Percentiles rank a stretch among this genome's conserved stretches.
phyloP scores from a whole-genome alignment of 2,329 filamentous ascomycete species.

The Monilinia fructicola region DNA sequence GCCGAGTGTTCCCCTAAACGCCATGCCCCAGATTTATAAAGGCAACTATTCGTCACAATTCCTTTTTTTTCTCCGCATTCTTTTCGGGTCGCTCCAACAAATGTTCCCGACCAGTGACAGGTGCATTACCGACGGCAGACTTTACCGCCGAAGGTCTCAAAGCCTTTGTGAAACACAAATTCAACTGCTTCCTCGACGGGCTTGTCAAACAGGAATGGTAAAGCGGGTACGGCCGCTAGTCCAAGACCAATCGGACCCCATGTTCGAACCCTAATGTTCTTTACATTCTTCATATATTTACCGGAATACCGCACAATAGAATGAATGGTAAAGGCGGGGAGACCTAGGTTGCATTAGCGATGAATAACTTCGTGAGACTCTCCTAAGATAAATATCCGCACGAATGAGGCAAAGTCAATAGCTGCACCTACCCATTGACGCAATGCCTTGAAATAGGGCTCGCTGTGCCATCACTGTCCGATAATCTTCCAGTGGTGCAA shows the following conservation, averaged over 20 bases:
- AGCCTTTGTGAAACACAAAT: conserved; percentile 82
- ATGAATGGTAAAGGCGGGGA: conserved; percentile 38
- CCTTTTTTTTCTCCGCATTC: conserved; percentile 31
- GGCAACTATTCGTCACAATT: conserved; percentile 26
- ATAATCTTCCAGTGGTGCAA: conserved; percentile 83
- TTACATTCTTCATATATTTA: conserved; percentile 75
- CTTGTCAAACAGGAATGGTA: conserved; percentile 84
- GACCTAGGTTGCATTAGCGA: conserved; percentile 17
- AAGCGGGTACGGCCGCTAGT: conserved; percentile 72
- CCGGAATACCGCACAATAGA: conserved; percentile 89
- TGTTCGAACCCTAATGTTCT: conserved; percentile 73
- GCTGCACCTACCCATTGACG: conserved; percentile 77
- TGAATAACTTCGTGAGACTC: too few species aligned
- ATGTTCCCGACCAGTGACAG: conserved; percentile 54
- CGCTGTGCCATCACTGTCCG: conserved; percentile 87
- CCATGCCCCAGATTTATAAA: conserved; percentile 18
- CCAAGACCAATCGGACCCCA: conserved; percentile 91
- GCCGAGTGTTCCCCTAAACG: conserved; percentile 22
- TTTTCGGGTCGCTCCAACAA: conserved; percentile 40
- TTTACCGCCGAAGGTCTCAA: conserved; percentile 69
- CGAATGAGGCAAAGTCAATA: conserved; percentile 52
- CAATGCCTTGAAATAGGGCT: conserved; percentile 84
- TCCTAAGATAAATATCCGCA: background rate
- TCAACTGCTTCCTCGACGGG: conserved; percentile 91
- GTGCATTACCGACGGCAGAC: conserved; percentile 54